phyloP scores from a whole-genome alignment of 352 stramenopile species.

The Phytophthora boehmeriae region DNA sequence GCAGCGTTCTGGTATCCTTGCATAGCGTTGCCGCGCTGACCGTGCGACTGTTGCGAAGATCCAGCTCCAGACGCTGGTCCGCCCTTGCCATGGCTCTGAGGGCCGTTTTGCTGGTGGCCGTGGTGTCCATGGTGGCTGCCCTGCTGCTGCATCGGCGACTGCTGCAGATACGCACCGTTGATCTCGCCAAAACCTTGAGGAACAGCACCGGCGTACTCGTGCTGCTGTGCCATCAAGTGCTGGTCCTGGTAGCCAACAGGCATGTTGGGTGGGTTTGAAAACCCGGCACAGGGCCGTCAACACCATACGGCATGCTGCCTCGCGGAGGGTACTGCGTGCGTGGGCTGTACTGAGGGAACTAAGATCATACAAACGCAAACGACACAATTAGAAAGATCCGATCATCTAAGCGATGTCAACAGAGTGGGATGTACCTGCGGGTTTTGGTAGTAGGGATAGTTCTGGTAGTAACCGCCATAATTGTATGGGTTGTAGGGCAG shows the following conservation, averaged over 20 bases:
- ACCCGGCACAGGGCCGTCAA: conserved; percentile 82
- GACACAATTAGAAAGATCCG: conserved; percentile 10
- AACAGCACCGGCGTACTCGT: conserved; percentile 78
- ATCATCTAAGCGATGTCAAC: neutral
- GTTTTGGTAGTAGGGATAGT: conserved; percentile 90
- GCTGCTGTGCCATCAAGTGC: conserved; percentile 78
- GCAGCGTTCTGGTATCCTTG: conserved; percentile 61
- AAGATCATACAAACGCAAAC: conserved; percentile 12
- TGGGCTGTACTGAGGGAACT: conserved; percentile 89
- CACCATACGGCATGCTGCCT: conserved; percentile 83
- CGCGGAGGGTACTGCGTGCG: conserved; percentile 85
- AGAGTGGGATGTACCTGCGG: conserved; percentile 53
- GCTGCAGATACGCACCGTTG: conserved; percentile 76
- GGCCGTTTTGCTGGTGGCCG: conserved; percentile 57
- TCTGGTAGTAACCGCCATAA: conserved; percentile 86
- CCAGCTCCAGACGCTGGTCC: conserved; percentile 39
- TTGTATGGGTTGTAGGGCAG: conserved; percentile 91
- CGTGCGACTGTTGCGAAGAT: conserved; percentile 55
- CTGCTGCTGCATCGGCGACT: conserved; percentile 56
- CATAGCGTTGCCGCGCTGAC: conserved; percentile 62
- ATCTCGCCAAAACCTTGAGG: conserved; percentile 88
- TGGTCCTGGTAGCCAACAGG: conserved; percentile 85
- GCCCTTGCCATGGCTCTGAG: conserved; percentile 74
- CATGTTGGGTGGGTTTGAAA: conserved; percentile 79
- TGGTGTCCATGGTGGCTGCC: conserved; percentile 57